phyloP scores from a whole-genome alignment of 2,329 filamentous ascomycete genomes.

The Penicillium sp. region DNA sequence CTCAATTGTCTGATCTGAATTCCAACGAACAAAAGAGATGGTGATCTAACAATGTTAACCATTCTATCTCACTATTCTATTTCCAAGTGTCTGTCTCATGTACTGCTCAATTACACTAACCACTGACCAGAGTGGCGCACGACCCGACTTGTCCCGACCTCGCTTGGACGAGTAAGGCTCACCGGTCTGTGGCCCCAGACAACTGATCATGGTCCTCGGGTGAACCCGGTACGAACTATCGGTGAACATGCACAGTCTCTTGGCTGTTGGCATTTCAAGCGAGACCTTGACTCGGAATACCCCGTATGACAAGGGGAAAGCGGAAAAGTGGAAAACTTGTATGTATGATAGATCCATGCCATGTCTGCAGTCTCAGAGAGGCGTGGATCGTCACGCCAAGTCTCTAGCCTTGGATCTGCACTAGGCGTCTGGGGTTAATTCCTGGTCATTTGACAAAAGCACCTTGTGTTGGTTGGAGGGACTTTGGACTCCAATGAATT shows the following conservation, averaged over 20 bases:
- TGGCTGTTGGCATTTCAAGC: too few species aligned
- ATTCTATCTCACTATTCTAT: too few species aligned
- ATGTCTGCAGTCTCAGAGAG: not conserved
- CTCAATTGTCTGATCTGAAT: too few species aligned
- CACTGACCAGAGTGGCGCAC: not conserved
- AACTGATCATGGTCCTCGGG: constrained; percentile 20
- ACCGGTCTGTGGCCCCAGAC: constrained; percentile 23
- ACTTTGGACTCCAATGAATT: too few species aligned
- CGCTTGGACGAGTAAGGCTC: constrained; percentile 36
- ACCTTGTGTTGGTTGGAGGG: too few species aligned
- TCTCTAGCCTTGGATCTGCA: not conserved
- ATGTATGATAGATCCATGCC: not conserved
- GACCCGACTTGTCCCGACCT: constrained; percentile 28
- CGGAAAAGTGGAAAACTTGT: too few species aligned
- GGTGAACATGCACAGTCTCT: not conserved
- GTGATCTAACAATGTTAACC: too few species aligned
- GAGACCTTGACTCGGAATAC: too few species aligned
- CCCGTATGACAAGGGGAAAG: too few species aligned
- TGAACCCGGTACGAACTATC: constrained; percentile 11
- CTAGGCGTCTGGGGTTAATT: not conserved
- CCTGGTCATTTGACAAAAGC: not conserved
- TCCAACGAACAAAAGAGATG: too few species aligned
- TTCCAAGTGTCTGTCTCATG: too few species aligned
- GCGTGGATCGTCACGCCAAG: constrained; percentile 8
- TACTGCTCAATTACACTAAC: too few species aligned